Evolutionary conservation across 495 filamentous ascomycete species (phyloP).

Genomic region (Lichenothelia convexa): DNA sequence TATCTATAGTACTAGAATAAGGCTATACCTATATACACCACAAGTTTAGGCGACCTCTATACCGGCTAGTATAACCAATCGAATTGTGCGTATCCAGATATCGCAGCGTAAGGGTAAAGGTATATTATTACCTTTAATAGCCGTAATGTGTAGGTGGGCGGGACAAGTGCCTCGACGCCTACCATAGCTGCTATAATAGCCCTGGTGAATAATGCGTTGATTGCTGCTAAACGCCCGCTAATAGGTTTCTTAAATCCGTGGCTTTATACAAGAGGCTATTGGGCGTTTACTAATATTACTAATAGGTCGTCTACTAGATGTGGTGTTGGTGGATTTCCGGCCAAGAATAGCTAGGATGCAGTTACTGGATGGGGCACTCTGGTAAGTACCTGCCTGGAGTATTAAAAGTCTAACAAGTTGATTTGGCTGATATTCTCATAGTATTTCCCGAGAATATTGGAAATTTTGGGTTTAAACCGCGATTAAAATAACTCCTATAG

Average conservation of each 20-base stretch:
- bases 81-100: constrained; percentile 21
- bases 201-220: constrained; percentile 20
- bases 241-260: constrained; percentile 25
- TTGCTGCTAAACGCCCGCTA: constrained; percentile 14
- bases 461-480: too few relatives aligned
- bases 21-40: constrained; percentile 15
- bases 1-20: constrained; percentile 16
- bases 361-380: too few relatives aligned
- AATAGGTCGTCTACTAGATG: too few relatives aligned
- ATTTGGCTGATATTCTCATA: too few relatives aligned
- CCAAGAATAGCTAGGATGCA: too few relatives aligned
- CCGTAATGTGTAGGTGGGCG: constrained; percentile 14
- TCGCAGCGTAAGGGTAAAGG: constrained; percentile 19
- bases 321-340: too few relatives aligned
- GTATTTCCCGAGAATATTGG: too few relatives aligned
- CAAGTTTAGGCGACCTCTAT: constrained; percentile 13
- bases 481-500: too few relatives aligned
- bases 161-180: constrained; percentile 19
- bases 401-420: too few relatives aligned
- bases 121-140: constrained; percentile 18
- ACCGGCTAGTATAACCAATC: constrained; percentile 19
- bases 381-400: too few relatives aligned
- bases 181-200: constrained; percentile 16
- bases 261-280: constrained; percentile 18
- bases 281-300: constrained; percentile 20